Evolutionary conservation across 768 basidiomycete species (phyloP), one percentile per base, ranked within the genome.

Genomic region (Agrocybe praecox): DNA sequence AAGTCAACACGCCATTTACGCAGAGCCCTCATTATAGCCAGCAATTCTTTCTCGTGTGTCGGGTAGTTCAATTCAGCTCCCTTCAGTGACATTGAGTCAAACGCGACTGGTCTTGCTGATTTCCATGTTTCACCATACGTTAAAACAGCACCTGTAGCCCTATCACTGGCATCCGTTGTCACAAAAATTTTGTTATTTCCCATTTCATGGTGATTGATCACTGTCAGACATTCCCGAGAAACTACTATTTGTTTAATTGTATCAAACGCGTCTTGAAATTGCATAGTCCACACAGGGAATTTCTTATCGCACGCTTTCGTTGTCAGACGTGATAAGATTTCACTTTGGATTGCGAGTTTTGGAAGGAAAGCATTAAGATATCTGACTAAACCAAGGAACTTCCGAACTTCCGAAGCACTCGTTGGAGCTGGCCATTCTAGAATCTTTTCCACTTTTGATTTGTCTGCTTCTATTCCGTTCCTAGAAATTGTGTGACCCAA

Each of bases 401-500:
- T 10, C 0, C 58, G 46, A 1, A 60, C 65, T 6, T 69, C 48
- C 0, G 49, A 63, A 0, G 59, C 57, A 1, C 42, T 52, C 14
- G 52, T 57, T 0, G 63, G 67, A 2, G 18, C 21, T 0, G 69
- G 71, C 74, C 74, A 76, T 2, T 67, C 26, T 0, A 70, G 18
- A 6, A 77, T 71, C 0, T 53, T 43, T 0, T 64, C 57, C 0
- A 66, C 64, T 29, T 76, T 76, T 6, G 49, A 24, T 1, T 48
- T 33, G 36, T 62, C 57, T 0, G 63, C 26, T 55, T 56, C 11
- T 22, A 79, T 66, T 2, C 78, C 74, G 15, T 71, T 62, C 34
- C 69, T 66, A 0, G 76, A 67, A 49, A 78, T 74, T 10, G 69
- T 58, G 46, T 78, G 73, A 1, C 75, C 69, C 17, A 78, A 61